Base-by-base conservation (phyloP, 768 basidiomycete genomes). In the Kwoniella bestiolae region DNA sequence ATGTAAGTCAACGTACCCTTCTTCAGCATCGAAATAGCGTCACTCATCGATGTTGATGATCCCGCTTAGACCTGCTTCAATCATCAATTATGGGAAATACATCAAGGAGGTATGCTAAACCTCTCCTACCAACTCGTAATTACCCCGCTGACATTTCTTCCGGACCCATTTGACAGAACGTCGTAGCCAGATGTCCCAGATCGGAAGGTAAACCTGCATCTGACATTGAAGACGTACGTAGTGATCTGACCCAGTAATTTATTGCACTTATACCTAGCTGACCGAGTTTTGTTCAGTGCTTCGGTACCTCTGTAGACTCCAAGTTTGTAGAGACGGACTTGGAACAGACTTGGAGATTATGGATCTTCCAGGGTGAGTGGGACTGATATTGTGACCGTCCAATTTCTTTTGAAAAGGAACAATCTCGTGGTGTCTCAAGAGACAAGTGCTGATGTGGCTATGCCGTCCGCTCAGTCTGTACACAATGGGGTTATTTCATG, bases 401-500 rank as follows among this genome's bases (percentile, higher is more conserved):
- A n/a, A n/a, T n/a, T n/a, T n/a, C n/a, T n/a, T n/a, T n/a, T n/a
- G n/a, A n/a, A n/a, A n/a, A n/a, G n/a, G n/a, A n/a, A n/a, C n/a
- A n/a, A n/a, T n/a, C n/a, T n/a, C n/a, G n/a, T n/a, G n/a, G n/a
- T n/a, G n/a, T n/a, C n/a, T n/a, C n/a, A n/a, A n/a, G n/a, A n/a
- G n/a, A n/a, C n/a, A n/a, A n/a, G n/a, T n/a, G n/a, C n/a, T n/a
- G n/a, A n/a, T n/a, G n/a, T n/a, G n/a, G n/a, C n/a, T n/a, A n/a
- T n/a, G n/a, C n/a, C n/a, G n/a, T n/a, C n/a, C n/a, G n/a, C n/a
- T n/a, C 49, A 69, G 77, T 92, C 57, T 94, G 92, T 83, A 93
- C 91, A 0, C 87, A 95, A 74, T 97, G 95, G 95, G 95, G 94
- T 2, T 99, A 92, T 80, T 94, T 95, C 79, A 88, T 85, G 31